A percentile compares a stretch with the other conserved stretches of the same genome.
These are phyloP conservation scores for Phalaenopsis equestris DNA, from an alignment of 106 monocot genomes.

Conservation along the genomic window DNA sequence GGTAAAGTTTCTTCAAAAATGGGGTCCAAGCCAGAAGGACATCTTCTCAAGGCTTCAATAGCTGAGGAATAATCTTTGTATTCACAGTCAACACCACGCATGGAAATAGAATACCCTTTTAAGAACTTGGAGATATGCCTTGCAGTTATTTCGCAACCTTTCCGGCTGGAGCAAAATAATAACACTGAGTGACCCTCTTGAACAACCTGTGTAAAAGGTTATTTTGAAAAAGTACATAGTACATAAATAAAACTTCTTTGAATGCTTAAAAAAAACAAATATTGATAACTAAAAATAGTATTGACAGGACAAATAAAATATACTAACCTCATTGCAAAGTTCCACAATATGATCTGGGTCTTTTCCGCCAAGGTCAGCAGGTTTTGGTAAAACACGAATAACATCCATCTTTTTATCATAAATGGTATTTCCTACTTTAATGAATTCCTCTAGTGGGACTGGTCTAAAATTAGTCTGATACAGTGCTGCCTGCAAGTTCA, in stretches of 20 bases:
- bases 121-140: slow-evolving; percentile 71
- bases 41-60: slow-evolving; percentile 71
- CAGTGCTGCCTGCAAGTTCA: slow-evolving; percentile 62
- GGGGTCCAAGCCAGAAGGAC: slow-evolving; percentile 87
- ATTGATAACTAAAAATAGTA: background rate
- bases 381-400: slow-evolving; percentile 52
- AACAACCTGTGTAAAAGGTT: slow-evolving; percentile 49
- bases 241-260: background rate
- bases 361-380: slow-evolving; percentile 76
- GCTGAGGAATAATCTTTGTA: slow-evolving; percentile 51
- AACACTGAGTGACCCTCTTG: slow-evolving; percentile 92
- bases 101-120: slow-evolving; percentile 19
- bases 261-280: background rate
- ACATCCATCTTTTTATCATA: slow-evolving; percentile 67
- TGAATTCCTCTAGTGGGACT: slow-evolving; percentile 88
- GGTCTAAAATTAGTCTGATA: slow-evolving; percentile 91
- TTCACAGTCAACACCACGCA: slow-evolving; percentile 28
- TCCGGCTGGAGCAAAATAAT: slow-evolving; percentile 91
- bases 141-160: slow-evolving; percentile 96
- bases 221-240: background rate
- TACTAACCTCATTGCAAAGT: slow-evolving; percentile 88
- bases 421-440: slow-evolving; percentile 85
- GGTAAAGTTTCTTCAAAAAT: slow-evolving; percentile 83
- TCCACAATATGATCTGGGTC: slow-evolving; percentile 96
- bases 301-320: background rate